These are phyloP conservation scores for Phytopythium oedochilum DNA, from an alignment of 352 stramenopile species.

Conservation along the genomic window DNA sequence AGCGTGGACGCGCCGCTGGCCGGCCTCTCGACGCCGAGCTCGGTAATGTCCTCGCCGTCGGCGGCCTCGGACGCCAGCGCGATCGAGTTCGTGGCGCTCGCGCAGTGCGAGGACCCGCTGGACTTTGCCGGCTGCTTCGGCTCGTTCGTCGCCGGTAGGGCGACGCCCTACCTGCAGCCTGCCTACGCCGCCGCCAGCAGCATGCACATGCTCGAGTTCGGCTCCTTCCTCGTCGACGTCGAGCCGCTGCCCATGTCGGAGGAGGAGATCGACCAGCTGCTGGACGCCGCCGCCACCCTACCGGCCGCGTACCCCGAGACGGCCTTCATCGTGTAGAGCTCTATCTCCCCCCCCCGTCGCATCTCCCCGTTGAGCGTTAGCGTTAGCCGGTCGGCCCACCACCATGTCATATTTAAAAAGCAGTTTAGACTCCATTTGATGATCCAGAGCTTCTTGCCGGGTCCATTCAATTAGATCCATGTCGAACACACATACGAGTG, in stretches of 20 bases:
- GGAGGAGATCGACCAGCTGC: constrained; percentile 38
- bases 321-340: constrained; percentile 23
- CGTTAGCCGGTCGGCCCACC: too few species aligned
- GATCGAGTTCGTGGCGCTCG: not conserved
- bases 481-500: too few species aligned
- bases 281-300: constrained; percentile 26
- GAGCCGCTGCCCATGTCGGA: constrained; percentile 34
- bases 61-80: not conserved
- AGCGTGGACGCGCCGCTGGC: not conserved
- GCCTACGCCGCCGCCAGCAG: not conserved
- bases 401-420: not conserved
- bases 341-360: not conserved
- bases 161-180: not conserved
- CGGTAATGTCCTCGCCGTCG: not conserved
- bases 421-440: not conserved
- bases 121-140: constrained; percentile 5
- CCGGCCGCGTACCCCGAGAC: constrained; percentile 5
- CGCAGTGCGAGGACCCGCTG: constrained; percentile 4
- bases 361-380: not conserved
- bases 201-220: constrained; percentile 7
- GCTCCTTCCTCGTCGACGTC: constrained; percentile 19
- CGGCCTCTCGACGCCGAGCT: not conserved
- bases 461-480: too few species aligned
- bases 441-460: too few species aligned
- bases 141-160: constrained; percentile 5